Base-by-base conservation (phyloP, 495 filamentous ascomycete species). In the Staphylotrichum tortipilum region DNA sequence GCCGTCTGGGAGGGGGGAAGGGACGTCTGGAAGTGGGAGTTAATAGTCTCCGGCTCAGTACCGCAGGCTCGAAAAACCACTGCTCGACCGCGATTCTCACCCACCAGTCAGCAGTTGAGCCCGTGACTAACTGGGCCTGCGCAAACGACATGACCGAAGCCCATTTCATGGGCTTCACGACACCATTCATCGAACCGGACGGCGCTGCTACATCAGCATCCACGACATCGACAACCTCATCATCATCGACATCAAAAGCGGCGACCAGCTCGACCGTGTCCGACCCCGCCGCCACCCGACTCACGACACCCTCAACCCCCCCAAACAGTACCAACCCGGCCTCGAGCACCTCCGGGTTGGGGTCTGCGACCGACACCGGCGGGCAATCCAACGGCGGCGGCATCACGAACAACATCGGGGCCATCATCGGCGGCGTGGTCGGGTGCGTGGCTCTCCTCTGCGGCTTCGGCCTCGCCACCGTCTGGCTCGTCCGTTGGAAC, bases 391-490 rank as follows among this genome's bases (percentile, higher is more conserved):
- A 24, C 43, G 10, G 18, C 14, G 33, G 4, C 1, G 15, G n/a
- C 23, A 3, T 15, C 34, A 8, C 18, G 38, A 35, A 50, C 31
- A 44, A 44, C 31, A 29, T n/a, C 2, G 41, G 23, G 11, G 41
- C 42, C 26, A 46, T 52, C 21, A 24, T 46, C 5, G 49, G 49
- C 18, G 49, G 41, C 18, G 41, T 38, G 6, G 34, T 44, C 17
- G 41, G 49, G 10, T 45, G 24, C 15, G 1, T 52, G 5, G 41
- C 49, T 0, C 41, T 52, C 26, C 23, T 52, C 33, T 52, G 49
- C 23, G 14, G 29, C 9, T 52, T 38, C 21, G 40, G 21, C 21
- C 19, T 51, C 42, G 49, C 40, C 5, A 24, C 11, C 0, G 15
- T 50, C 14, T 50, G 24, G 39, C 39, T 45, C 12, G 3, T 34